Evolutionary conservation across 2,329 filamentous ascomycete species (phyloP).

Genomic region (Amphichorda felina): DNA sequence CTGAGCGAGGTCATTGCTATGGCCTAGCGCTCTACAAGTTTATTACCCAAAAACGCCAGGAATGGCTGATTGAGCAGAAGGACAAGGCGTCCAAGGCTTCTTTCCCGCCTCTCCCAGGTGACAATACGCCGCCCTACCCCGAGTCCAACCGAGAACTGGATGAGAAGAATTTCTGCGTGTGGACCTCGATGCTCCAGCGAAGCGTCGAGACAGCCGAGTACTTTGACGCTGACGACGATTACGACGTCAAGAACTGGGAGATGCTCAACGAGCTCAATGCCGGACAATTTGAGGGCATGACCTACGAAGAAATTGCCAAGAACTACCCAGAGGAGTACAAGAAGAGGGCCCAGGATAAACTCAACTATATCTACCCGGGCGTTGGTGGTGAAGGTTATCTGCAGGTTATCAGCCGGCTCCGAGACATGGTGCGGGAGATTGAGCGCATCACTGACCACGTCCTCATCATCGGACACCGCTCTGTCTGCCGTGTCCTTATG

Average conservation of each 20-base stretch:
- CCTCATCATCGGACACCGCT: slow-evolving; percentile 83
- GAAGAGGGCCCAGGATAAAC: slow-evolving; percentile 72
- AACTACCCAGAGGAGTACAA: slow-evolving; percentile 71
- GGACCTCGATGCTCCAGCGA: slow-evolving; percentile 93
- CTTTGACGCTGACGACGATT: slow-evolving; percentile 85
- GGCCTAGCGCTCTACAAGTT: slow-evolving; percentile 71
- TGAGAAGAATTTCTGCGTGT: slow-evolving; percentile 91
- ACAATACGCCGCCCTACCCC: slow-evolving; percentile 90
- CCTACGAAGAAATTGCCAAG: slow-evolving; percentile 79
- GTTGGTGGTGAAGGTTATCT: slow-evolving; percentile 94
- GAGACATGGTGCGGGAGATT: slow-evolving; percentile 91
- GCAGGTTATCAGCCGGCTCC: slow-evolving; percentile 89
- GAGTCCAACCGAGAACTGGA: slow-evolving; percentile 60
- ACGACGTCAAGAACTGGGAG: slow-evolving; percentile 93
- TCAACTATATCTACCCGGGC: slow-evolving; percentile 92
- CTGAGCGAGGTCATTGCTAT: slow-evolving; percentile 68
- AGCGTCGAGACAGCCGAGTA: slow-evolving; percentile 79
- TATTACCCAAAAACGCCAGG: slow-evolving; percentile 65
- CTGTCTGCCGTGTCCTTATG: slow-evolving; percentile 81
- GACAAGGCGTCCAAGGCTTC: slow-evolving; percentile 64
- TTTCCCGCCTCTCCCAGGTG: slow-evolving; percentile 83
- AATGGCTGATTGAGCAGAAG: slow-evolving; percentile 76
- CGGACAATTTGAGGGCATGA: slow-evolving; percentile 87
- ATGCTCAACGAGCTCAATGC: slow-evolving; percentile 97
- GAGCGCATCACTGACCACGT: slow-evolving; percentile 96